Evolutionary conservation across 1,139 yeast genomes (phyloP), one percentile per base, ranked within the genome.

Genomic region (Suhomyces guaymorum): DNA sequence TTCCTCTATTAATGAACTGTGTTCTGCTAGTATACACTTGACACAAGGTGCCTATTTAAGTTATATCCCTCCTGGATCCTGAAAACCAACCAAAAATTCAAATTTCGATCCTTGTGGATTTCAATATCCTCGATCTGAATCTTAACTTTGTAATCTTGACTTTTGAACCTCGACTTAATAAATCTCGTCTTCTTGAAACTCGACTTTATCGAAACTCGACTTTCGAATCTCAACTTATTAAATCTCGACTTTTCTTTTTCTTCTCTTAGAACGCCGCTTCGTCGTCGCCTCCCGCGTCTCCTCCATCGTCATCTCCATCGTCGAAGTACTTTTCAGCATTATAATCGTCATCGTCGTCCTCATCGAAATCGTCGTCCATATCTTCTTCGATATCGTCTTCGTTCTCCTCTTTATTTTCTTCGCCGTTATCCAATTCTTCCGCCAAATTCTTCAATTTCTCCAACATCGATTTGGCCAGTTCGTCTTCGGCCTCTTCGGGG

Each of bases 271-370:
- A 48, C n/a, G 49, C 50, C 4, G 52, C 52, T 28, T 48, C 52
- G 27, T 86, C 95, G 30, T 88, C 95, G 43, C 82, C 88, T 41
- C 80, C 89, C 46, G 78, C 86, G 50, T 81, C 88, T 39, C 77
- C 86, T 23, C 73, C 81, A 42, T 82, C 92, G 37, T 84, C 92
- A 41, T 84, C 94, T 30, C 84, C 86, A 45, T 80, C 87, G 45
- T 83, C 90, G 47, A 71, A 71, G 48, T 71, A 71, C 52, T 69
- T 66, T 41, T 71, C 76, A 4, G 76, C 76, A 41, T 71, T 71
- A 48, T 71, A 71, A 51, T 81, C 87, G 42, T 79, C 83, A 37
- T 81, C 88, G 28, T 78, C 84, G 39, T 77, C 84, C 30, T 80
- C 87, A 37, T 77, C 82, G 39, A 72, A 80, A 26, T 74, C 80